phyloP scores from a whole-genome alignment of 345 rosid genomes.

The Orychophragmus violaceus region DNA sequence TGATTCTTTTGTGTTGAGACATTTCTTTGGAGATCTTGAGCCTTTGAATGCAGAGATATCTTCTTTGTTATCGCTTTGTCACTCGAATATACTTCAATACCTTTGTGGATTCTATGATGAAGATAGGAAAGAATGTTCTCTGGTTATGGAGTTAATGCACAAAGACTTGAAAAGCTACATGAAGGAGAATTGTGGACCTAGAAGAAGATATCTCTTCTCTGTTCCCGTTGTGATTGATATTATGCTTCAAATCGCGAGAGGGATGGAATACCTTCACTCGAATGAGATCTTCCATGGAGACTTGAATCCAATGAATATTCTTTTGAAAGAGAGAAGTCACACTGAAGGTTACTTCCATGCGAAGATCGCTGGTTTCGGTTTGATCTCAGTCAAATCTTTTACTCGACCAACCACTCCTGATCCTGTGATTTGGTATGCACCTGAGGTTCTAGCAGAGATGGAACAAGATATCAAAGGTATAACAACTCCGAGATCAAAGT shows the following conservation, averaged over 20 bases:
- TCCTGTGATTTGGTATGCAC: slow-evolving; percentile 75
- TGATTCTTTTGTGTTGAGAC: slow-evolving; percentile 60
- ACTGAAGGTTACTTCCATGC: slow-evolving; percentile 69
- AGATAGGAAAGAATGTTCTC: slow-evolving; percentile 62
- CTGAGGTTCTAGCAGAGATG: slow-evolving; percentile 66
- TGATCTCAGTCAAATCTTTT: slow-evolving; percentile 31
- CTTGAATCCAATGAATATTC: slow-evolving; percentile 57
- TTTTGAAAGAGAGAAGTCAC: slow-evolving; percentile 55
- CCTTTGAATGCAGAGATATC: slow-evolving; percentile 54
- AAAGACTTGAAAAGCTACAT: slow-evolving; percentile 58
- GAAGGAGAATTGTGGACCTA: slow-evolving; percentile 66
- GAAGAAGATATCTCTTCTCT: slow-evolving; percentile 49
- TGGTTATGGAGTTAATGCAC: slow-evolving; percentile 79
- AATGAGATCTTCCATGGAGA: slow-evolving; percentile 59
- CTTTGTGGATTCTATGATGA: slow-evolving; percentile 72
- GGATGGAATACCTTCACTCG: slow-evolving; percentile 86
- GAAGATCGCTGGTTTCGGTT: slow-evolving; percentile 69
- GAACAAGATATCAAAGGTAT: slow-evolving; percentile 33
- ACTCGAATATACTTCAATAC: slow-evolving; percentile 72
- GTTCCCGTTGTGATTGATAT: slow-evolving; percentile 71
- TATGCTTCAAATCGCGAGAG: slow-evolving; percentile 87
- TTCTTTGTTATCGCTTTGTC: slow-evolving; percentile 60
- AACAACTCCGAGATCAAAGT: slow-evolving; percentile 27
- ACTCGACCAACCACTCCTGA: slow-evolving; percentile 32
- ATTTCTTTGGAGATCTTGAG: slow-evolving; percentile 52